These are phyloP conservation scores for Vitis hybrid DNA, from an alignment of 177 flowering plant species.

Conservation along the genomic window DNA sequence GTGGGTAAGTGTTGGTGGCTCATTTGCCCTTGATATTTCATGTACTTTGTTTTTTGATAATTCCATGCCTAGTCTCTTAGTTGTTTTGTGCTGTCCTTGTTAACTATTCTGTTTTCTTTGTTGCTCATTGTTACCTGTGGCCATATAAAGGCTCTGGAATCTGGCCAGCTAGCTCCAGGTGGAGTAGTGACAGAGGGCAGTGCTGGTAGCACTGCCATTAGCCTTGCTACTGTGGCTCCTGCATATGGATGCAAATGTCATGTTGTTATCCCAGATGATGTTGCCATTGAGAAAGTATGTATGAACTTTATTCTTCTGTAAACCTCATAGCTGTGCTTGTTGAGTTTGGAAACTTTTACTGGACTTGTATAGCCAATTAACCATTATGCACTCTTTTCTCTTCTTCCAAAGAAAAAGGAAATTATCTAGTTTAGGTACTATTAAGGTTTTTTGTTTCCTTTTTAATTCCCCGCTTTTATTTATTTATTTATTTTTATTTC, in stretches of 20 bases:
- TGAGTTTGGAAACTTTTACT: neutral
- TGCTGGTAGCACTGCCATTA: conserved; percentile 98
- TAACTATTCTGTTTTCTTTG: neutral
- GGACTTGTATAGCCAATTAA: neutral
- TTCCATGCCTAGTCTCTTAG: neutral
- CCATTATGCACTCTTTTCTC: neutral
- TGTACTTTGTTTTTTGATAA: neutral
- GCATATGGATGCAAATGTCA: conserved; percentile 96
- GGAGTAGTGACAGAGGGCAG: conserved; percentile 97
- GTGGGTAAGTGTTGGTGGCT: no score
- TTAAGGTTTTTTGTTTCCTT: neutral
- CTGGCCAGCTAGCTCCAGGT: conserved; percentile 67
- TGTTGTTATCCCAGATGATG: conserved; percentile 99
- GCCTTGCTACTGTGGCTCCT: conserved; percentile 97
- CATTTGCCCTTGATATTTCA: neutral
- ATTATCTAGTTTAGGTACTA: no score
- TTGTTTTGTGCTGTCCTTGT: neutral
- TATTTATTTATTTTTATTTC: neutral
- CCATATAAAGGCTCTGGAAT: conserved; percentile 68
- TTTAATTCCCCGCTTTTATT: neutral
- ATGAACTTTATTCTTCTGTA: neutral
- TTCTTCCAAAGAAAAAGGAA: no score
- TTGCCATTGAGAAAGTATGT: conserved; percentile 87
- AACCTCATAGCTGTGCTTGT: neutral
- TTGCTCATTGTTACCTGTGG: neutral